Evolutionary conservation across 768 basidiomycete genomes (phyloP).

Genomic region (Calocera viscosa): DNA sequence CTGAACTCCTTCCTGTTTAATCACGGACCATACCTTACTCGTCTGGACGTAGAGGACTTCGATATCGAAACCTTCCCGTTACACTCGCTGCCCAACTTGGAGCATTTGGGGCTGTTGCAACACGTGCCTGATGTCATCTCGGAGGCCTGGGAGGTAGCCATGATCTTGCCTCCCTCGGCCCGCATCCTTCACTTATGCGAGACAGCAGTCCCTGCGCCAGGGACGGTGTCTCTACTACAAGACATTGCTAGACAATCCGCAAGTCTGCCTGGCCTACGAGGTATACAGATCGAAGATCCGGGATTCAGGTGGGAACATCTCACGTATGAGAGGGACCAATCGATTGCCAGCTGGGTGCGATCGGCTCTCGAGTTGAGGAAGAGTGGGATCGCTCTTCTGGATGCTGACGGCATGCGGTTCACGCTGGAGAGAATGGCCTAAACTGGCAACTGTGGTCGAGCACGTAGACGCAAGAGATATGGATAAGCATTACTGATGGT

Average conservation of each 20-base stretch:
- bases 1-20: neutral
- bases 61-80: neutral
- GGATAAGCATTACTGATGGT: too few species aligned
- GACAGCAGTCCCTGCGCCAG: neutral
- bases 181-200: neutral
- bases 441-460: neutral
- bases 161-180: neutral
- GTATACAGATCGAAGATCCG: neutral
- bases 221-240: neutral
- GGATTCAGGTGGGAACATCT: constrained; percentile 1
- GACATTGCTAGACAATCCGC: neutral
- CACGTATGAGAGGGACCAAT: neutral
- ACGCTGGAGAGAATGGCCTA: neutral
- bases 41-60: neutral
- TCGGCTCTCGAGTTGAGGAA: neutral
- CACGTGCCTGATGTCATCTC: neutral
- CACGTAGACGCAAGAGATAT: too few species aligned
- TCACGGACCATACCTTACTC: neutral
- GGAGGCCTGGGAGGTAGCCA: neutral
- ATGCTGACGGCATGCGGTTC: neutral
- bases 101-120: neutral
- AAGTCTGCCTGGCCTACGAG: neutral
- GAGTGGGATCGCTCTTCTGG: neutral
- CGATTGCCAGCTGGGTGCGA: neutral
- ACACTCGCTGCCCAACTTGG: neutral